Percentiles rank a stretch among this genome's conserved stretches.
phyloP scores from a whole-genome alignment of 2,329 filamentous ascomycete species.

The Knufia fluminis region DNA sequence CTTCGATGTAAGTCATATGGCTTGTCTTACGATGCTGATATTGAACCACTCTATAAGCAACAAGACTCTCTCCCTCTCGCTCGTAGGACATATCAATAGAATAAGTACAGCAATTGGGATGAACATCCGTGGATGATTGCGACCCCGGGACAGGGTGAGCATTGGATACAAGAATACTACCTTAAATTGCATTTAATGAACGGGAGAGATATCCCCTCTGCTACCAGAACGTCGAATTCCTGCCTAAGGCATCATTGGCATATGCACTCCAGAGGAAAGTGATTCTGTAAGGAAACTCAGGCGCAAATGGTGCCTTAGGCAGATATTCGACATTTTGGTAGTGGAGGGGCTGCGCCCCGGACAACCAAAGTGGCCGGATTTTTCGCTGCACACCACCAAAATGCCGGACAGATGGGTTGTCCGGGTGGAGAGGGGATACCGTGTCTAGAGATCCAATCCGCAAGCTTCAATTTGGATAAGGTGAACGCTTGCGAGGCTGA shows the following conservation, averaged over 20 bases:
- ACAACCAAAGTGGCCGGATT: too few species aligned
- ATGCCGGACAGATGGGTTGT: background rate
- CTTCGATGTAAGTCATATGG: conserved; percentile 2
- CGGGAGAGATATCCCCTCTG: background rate
- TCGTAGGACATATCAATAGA: conserved; percentile 1
- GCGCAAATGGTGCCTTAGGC: too few species aligned
- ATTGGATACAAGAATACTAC: conserved; percentile 3
- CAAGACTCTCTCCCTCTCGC: conserved; percentile 1
- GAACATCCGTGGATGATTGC: conserved; percentile 2
- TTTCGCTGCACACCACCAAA: background rate
- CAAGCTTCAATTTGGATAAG: conserved; percentile 2
- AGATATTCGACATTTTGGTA: too few species aligned
- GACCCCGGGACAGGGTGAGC: conserved; percentile 3
- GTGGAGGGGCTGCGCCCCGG: too few species aligned
- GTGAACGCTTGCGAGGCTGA: background rate
- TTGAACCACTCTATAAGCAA: conserved; percentile 1
- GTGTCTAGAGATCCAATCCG: conserved; percentile 1
- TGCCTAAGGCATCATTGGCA: background rate
- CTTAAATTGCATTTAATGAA: conserved; percentile 2
- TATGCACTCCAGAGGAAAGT: too few species aligned
- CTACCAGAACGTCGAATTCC: background rate
- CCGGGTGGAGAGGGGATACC: background rate
- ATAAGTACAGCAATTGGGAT: conserved; percentile 2
- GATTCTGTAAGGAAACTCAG: too few species aligned
- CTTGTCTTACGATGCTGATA: conserved; percentile 1